Percentiles rank a stretch among this genome's conserved stretches.
Conservation (phyloP, 805 yeast species). For the Sugiyamaella boreocaroliniensis region DNA sequence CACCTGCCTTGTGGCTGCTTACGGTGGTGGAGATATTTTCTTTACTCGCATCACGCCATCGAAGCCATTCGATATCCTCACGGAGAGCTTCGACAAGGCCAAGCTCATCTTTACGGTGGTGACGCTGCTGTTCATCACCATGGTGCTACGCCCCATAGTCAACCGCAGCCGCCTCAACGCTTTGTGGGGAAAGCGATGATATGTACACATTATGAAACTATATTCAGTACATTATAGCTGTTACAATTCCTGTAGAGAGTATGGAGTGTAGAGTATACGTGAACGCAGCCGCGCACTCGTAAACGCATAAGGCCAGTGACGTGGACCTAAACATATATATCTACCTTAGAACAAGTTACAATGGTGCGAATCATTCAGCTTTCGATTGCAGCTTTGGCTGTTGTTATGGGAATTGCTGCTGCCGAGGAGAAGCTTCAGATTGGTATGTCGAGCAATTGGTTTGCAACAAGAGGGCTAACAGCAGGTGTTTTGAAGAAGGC, state of each 20-base stretch:
- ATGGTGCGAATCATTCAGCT: neutral
- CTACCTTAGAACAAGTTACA: neutral
- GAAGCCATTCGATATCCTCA: slow-evolving; percentile 70
- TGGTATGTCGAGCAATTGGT: slow-evolving; percentile 14
- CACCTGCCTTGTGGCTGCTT: slow-evolving; percentile 59
- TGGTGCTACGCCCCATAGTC: slow-evolving; percentile 18
- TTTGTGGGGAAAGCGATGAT: slow-evolving; percentile 10
- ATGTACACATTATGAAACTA: no score
- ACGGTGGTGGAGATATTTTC: slow-evolving; percentile 51
- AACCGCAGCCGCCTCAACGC: slow-evolving; percentile 6
- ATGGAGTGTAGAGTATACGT: no score
- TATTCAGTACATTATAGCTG: no score
- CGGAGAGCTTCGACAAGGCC: slow-evolving; percentile 56
- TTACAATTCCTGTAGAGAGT: no score
- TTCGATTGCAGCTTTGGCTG: neutral
- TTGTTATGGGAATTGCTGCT: slow-evolving; percentile 10
- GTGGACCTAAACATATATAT: neutral
- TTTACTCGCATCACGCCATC: slow-evolving; percentile 78
- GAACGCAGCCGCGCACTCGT: no score
- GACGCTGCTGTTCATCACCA: slow-evolving; percentile 31
- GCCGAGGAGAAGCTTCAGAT: slow-evolving; percentile 24
- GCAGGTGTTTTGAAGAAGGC: slow-evolving; percentile 43
- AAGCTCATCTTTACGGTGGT: slow-evolving; percentile 57
- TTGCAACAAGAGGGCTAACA: slow-evolving; percentile 1
- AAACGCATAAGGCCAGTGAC: neutral